Percentiles rank a stretch among this genome's conserved stretches.
Evolutionary conservation across 2,329 filamentous ascomycete genomes (phyloP).

Genomic region (Microdochium bolleyi): DNA sequence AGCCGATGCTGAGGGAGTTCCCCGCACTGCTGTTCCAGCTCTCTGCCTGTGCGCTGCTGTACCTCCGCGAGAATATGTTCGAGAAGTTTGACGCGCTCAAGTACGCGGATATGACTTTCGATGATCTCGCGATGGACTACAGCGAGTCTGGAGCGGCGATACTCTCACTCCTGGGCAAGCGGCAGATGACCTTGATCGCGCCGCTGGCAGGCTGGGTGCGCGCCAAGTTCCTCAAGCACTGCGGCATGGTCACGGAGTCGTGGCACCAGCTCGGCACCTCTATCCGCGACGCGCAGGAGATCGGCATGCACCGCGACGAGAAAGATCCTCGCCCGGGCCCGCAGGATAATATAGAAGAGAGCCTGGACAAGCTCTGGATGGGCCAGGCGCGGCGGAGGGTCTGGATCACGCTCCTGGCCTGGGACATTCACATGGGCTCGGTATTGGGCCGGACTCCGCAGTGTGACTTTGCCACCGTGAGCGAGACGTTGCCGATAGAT

Average conservation of each 20-base stretch:
- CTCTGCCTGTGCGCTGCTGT: slow-evolving; percentile 44
- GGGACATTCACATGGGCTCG: slow-evolving; percentile 46
- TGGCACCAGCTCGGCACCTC: slow-evolving; percentile 49
- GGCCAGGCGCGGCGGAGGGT: slow-evolving; percentile 46
- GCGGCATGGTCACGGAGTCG: slow-evolving; percentile 50
- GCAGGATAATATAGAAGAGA: slow-evolving; percentile 33
- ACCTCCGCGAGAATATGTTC: slow-evolving; percentile 38
- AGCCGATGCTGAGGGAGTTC: slow-evolving; percentile 44
- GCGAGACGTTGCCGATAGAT: slow-evolving; percentile 45
- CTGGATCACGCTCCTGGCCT: slow-evolving; percentile 46
- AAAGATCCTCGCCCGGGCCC: slow-evolving; percentile 40
- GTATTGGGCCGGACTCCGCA: slow-evolving; percentile 49
- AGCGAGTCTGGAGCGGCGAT: slow-evolving; percentile 49
- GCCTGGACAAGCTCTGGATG: slow-evolving; percentile 49
- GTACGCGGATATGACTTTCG: slow-evolving; percentile 52
- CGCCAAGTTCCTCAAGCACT: slow-evolving; percentile 49
- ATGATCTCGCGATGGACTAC: slow-evolving; percentile 52
- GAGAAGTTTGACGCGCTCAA: slow-evolving; percentile 46
- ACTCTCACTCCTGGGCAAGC: slow-evolving; percentile 46
- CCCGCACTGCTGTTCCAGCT: slow-evolving; percentile 54
- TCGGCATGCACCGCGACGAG: slow-evolving; percentile 48
- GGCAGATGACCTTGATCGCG: slow-evolving; percentile 44
- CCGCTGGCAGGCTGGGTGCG: slow-evolving; percentile 51
- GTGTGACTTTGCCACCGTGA: slow-evolving; percentile 38
- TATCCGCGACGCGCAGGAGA: slow-evolving; percentile 55